Percentiles rank a stretch among this genome's conserved stretches.
Evolutionary conservation across 1,284 basidiomycete genomes (phyloP).

Genomic region (Ganoderma lingzhi): DNA sequence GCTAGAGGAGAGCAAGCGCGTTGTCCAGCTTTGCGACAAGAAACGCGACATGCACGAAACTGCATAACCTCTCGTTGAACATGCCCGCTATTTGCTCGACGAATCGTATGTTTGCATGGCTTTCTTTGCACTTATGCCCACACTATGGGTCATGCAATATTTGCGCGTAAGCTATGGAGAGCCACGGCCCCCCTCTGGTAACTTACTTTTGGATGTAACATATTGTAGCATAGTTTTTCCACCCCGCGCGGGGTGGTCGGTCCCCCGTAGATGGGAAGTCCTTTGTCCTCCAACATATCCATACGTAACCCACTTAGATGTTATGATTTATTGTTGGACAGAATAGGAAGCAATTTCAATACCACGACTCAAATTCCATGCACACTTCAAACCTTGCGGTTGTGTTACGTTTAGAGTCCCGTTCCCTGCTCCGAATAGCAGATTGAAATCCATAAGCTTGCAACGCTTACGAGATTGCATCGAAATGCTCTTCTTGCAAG

Average conservation of each 20-base stretch:
- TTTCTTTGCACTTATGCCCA: background rate
- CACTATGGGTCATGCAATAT: slow-evolving; percentile 15
- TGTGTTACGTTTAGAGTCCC: too few species aligned
- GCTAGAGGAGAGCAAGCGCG: slow-evolving; percentile 62
- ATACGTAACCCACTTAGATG: background rate
- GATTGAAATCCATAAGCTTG: too few species aligned
- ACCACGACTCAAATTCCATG: too few species aligned
- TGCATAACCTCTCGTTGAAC: slow-evolving; percentile 16
- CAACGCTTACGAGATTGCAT: too few species aligned
- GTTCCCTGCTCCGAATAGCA: too few species aligned
- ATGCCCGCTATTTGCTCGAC: slow-evolving; percentile 8
- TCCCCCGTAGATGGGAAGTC: background rate
- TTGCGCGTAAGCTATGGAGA: slow-evolving; percentile 8
- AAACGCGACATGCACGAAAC: slow-evolving; percentile 46
- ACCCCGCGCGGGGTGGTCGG: background rate
- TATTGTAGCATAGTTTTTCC: slow-evolving; percentile 28
- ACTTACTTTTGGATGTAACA: slow-evolving; percentile 20
- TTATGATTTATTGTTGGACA: background rate
- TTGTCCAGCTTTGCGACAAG: slow-evolving; percentile 54
- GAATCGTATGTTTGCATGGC: slow-evolving; percentile 16
- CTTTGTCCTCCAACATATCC: background rate
- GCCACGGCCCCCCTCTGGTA: background rate
- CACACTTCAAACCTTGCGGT: too few species aligned
- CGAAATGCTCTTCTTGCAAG: too few species aligned
- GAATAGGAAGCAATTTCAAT: background rate